Evolutionary conservation across 208 protist species (phyloP).

Genomic region (Leishmania arabica): DNA sequence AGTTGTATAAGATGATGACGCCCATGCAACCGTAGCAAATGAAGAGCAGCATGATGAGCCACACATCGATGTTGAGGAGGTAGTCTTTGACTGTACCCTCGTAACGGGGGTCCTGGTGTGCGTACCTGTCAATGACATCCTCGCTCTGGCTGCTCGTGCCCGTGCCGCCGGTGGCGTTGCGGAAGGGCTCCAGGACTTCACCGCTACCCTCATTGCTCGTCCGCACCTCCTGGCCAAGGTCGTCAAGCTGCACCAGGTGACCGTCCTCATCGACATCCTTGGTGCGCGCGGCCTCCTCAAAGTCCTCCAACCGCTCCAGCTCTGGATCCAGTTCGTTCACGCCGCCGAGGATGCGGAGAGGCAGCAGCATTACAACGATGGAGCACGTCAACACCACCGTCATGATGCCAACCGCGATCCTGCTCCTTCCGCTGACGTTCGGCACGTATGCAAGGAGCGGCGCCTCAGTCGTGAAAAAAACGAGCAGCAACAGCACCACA

Average conservation of each 20-base stretch:
- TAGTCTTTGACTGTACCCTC: conserved; percentile 42
- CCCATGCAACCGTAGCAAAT: conserved; percentile 54
- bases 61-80: conserved; percentile 43
- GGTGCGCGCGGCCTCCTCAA: neutral
- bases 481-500: conserved; percentile 37
- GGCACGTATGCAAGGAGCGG: conserved; percentile 50
- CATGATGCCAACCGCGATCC: conserved; percentile 42
- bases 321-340: conserved; percentile 39
- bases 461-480: conserved; percentile 64
- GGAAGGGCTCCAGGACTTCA: neutral
- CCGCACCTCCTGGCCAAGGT: conserved; percentile 7
- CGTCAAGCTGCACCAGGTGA: neutral
- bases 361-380: conserved; percentile 53
- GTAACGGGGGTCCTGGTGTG: conserved; percentile 60
- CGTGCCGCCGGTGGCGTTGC: neutral
- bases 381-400: conserved; percentile 41
- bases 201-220: conserved; percentile 1
- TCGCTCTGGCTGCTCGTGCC: conserved; percentile 3
- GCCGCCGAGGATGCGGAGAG: conserved; percentile 48
- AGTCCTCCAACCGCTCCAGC: neutral
- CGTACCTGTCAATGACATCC: conserved; percentile 8
- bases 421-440: conserved; percentile 24
- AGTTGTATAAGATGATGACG: conserved; percentile 72
- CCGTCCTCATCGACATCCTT: neutral
- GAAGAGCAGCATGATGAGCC: conserved; percentile 59